Conservation (phyloP, 2,329 filamentous ascomycete species). For the Penicillium brasilianum region DNA sequence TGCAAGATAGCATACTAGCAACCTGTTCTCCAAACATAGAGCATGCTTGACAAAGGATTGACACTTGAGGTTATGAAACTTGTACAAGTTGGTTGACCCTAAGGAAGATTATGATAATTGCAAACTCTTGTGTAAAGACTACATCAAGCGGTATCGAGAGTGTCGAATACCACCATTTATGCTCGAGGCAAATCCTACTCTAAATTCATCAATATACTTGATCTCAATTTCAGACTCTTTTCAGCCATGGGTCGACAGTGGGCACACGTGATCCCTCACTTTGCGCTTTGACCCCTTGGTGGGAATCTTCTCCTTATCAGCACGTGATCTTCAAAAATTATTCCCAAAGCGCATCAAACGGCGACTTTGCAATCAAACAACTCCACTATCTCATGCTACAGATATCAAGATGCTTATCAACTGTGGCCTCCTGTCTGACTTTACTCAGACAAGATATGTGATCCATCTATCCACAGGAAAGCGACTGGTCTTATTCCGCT, state of each 20-base stretch:
- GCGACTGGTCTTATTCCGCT: slow-evolving; percentile 53
- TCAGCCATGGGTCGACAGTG: not conserved
- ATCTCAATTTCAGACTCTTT: not conserved
- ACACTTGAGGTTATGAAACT: too few relatives aligned
- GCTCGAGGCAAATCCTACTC: not conserved
- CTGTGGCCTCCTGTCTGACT: slow-evolving; percentile 38
- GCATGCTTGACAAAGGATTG: too few relatives aligned
- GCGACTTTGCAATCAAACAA: not conserved
- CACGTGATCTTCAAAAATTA: slow-evolving; percentile 20
- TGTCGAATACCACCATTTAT: not conserved
- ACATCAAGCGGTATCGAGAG: not conserved
- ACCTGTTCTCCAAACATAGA: too few relatives aligned
- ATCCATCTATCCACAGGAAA: slow-evolving; percentile 51
- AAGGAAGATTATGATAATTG: too few relatives aligned
- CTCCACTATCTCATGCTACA: not conserved
- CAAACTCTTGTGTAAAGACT: not conserved
- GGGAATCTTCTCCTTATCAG: slow-evolving; percentile 2
- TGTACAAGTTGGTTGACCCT: not conserved
- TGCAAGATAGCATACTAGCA: too few relatives aligned
- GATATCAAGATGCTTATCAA: slow-evolving; percentile 30
- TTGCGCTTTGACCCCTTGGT: not conserved
- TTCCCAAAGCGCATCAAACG: slow-evolving; percentile 1
- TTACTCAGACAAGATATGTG: slow-evolving; percentile 50
- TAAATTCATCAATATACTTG: not conserved
- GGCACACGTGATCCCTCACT: not conserved